phyloP scores from a whole-genome alignment of 75 land plant genomes.

The Isoetes taiwanensis region DNA sequence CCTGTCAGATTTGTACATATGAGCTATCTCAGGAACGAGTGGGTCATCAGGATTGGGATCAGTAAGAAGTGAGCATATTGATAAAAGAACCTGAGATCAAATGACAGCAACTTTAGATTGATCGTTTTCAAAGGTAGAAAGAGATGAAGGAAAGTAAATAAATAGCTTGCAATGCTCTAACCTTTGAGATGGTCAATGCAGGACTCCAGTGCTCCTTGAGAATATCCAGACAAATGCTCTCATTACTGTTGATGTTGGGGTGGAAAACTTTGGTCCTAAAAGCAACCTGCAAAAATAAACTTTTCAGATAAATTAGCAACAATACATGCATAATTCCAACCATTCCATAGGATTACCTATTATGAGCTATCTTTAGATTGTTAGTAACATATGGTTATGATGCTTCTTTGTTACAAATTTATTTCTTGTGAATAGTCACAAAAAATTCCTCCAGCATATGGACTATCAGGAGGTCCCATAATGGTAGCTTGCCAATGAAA shows the following conservation, averaged over 20 bases:
- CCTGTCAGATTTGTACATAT: conserved; percentile 5
- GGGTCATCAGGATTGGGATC: conserved; percentile 7
- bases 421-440: too few relatives aligned
- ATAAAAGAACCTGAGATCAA: conserved; percentile 7
- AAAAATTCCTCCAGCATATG: too few relatives aligned
- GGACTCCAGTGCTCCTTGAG: conserved; percentile 8
- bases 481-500: conserved; percentile 11
- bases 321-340: too few relatives aligned
- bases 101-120: too few relatives aligned
- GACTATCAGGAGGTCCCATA: conserved; percentile 7
- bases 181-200: conserved; percentile 8
- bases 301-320: too few relatives aligned
- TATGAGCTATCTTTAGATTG: too few relatives aligned
- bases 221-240: conserved; percentile 5
- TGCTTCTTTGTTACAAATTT: too few relatives aligned
- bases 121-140: too few relatives aligned
- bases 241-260: conserved; percentile 6
- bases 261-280: conserved; percentile 5
- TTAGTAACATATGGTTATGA: too few relatives aligned
- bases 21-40: conserved; percentile 5
- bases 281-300: neutral
- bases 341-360: too few relatives aligned
- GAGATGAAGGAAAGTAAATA: too few relatives aligned
- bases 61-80: conserved; percentile 1
- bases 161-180: too few relatives aligned